phyloP scores from a whole-genome alignment of 2,329 filamentous ascomycete species.

The Fusarium sp. region DNA sequence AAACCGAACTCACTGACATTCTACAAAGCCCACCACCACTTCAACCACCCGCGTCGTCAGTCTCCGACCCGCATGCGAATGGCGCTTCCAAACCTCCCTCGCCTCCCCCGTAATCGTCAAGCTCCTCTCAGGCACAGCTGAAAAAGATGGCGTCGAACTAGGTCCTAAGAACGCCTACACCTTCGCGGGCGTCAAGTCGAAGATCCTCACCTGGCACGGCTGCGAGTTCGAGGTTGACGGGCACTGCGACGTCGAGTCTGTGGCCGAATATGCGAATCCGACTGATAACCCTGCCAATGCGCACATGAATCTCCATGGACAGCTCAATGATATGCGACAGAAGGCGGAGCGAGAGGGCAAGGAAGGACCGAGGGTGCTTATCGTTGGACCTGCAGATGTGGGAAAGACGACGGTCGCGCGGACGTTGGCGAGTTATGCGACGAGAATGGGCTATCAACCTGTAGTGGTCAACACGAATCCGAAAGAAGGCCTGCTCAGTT shows the following conservation, averaged over 20 bases:
- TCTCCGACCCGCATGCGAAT: constrained; percentile 76
- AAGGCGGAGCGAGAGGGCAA: constrained; percentile 60
- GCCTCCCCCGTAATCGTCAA: constrained; percentile 61
- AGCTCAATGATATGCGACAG: constrained; percentile 78
- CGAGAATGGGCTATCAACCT: constrained; percentile 77
- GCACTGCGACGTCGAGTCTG: constrained; percentile 62
- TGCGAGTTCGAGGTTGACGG: constrained; percentile 84
- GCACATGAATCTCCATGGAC: constrained; percentile 88
- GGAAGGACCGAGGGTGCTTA: constrained; percentile 82
- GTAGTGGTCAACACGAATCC: constrained; percentile 88
- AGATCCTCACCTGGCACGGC: constrained; percentile 92
- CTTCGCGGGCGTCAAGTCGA: constrained; percentile 84
- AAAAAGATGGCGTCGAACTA: constrained; percentile 95
- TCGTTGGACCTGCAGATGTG: constrained; percentile 80
- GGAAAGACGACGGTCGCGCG: constrained; percentile 88
- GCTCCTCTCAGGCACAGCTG: constrained; percentile 83
- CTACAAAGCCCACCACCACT: constrained; percentile 50
- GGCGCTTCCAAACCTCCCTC: constrained; percentile 78
- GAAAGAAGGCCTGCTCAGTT: constrained; percentile 78
- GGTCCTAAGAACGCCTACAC: constrained; percentile 82
- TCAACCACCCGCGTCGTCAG: constrained; percentile 59
- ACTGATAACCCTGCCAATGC: constrained; percentile 85
- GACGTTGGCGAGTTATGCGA: constrained; percentile 82
- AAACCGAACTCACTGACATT: constrained; percentile 12
- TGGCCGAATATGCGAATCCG: constrained; percentile 72